Percentiles rank a stretch among this genome's conserved stretches.
These are phyloP conservation scores for Guadua angustifolia DNA, from an alignment of 176 grass and related monocot genomes.

Conservation along the genomic window DNA sequence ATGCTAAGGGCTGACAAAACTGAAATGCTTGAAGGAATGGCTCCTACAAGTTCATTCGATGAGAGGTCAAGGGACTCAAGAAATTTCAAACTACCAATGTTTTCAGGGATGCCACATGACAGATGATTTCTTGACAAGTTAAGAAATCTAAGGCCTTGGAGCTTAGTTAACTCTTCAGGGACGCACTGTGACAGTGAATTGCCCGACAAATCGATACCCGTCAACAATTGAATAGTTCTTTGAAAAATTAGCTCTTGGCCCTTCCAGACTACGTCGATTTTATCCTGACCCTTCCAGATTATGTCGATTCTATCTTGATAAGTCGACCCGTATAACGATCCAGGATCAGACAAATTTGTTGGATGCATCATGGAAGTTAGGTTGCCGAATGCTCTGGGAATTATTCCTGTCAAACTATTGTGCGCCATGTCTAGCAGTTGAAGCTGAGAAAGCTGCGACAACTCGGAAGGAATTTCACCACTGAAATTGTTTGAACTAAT, in stretches of 20 bases:
- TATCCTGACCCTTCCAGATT: no score
- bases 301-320: conserved; percentile 16
- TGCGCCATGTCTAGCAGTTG: conserved; percentile 65
- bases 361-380: conserved; percentile 53
- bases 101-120: conserved; percentile 42
- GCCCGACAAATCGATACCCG: conserved; percentile 59
- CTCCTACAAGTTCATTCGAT: conserved; percentile 48
- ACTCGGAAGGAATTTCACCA: conserved; percentile 46
- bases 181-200: conserved; percentile 56
- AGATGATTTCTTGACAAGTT: conserved; percentile 72
- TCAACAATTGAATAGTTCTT: conserved; percentile 53
- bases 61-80: conserved; percentile 69
- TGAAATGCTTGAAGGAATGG: conserved; percentile 48
- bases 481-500: conserved; percentile 60
- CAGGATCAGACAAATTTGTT: background rate
- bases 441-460: conserved; percentile 51
- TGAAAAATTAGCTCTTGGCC: conserved; percentile 43
- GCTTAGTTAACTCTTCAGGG: conserved; percentile 52
- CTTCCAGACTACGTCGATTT: conserved; percentile 74
- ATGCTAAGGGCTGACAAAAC: background rate
- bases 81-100: conserved; percentile 42
- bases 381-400: conserved; percentile 59
- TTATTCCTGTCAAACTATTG: conserved; percentile 58
- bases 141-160: conserved; percentile 60
- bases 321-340: conserved; percentile 5